These are phyloP conservation scores for Solanum virginianum DNA, from an alignment of 257 asterid genomes.

Conservation along the genomic window DNA sequence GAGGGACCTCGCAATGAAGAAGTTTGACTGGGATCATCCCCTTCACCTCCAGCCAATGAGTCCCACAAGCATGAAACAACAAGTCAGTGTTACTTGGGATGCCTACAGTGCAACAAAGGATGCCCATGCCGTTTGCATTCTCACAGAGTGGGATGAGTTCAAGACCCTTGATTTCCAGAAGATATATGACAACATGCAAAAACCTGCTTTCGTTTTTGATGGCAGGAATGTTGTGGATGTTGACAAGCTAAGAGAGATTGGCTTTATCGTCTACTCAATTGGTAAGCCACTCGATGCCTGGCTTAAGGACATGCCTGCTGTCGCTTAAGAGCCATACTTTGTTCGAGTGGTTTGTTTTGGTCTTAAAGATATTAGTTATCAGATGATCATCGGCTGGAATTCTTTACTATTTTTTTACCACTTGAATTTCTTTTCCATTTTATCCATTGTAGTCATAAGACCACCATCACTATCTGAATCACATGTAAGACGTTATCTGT, in stretches of 20 bases:
- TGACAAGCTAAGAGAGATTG: constrained; percentile 69
- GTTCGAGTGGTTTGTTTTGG: constrained; percentile 3
- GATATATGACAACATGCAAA: constrained; percentile 83
- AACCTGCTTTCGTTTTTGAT: constrained; percentile 72
- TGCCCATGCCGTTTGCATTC: constrained; percentile 72
- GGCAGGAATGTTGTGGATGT: constrained; percentile 64
- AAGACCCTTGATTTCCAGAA: constrained; percentile 65
- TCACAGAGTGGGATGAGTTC: constrained; percentile 90
- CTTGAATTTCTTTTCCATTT: constrained; percentile 18
- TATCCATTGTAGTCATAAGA: constrained; percentile 26
- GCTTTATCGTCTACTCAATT: constrained; percentile 70
- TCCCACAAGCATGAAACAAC: constrained; percentile 64
- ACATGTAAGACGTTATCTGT: constrained; percentile 13
- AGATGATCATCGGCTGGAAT: constrained; percentile 14
- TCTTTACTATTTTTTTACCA: constrained; percentile 25
- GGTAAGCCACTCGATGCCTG: constrained; percentile 89
- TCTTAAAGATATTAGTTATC: constrained; percentile 9
- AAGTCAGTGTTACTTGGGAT: constrained; percentile 55
- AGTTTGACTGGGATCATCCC: constrained; percentile 90
- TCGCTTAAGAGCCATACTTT: constrained; percentile 29
- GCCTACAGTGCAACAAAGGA: constrained; percentile 71
- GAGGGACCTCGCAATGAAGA: constrained; percentile 74
- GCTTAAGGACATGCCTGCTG: constrained; percentile 91
- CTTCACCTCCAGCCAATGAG: constrained; percentile 87
- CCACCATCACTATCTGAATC: constrained; percentile 9